Percentiles rank a stretch among this genome's conserved stretches.
phyloP scores from a whole-genome alignment of 2,329 filamentous ascomycete genomes.

The Alternaria burnsii region DNA sequence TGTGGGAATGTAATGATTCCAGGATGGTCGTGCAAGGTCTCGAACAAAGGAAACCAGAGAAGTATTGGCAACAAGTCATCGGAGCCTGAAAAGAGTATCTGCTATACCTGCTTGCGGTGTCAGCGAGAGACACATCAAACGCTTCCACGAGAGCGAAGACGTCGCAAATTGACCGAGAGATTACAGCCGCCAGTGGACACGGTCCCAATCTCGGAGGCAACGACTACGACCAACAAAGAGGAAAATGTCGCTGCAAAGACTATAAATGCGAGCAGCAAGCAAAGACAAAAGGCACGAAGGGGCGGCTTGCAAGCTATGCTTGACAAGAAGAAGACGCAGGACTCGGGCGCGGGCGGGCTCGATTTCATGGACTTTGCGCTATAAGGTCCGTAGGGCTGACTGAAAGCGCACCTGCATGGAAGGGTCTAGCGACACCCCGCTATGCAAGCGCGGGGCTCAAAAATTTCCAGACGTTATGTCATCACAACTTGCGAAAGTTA shows the following conservation, averaged over 20 bases:
- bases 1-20: conserved; percentile 51
- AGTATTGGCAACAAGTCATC: conserved; percentile 10
- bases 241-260: conserved; percentile 40
- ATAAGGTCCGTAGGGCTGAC: conserved; percentile 38
- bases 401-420: conserved; percentile 23
- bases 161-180: conserved; percentile 30
- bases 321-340: conserved; percentile 55
- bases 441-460: conserved; percentile 42
- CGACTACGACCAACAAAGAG: conserved; percentile 18
- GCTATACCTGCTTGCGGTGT: conserved; percentile 45
- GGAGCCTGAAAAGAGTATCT: conserved; percentile 28
- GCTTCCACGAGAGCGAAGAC: conserved; percentile 23
- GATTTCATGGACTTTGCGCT: conserved; percentile 65
- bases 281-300: conserved; percentile 64
- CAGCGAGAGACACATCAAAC: conserved; percentile 40
- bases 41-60: conserved; percentile 16
- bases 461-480: conserved; percentile 41
- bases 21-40: conserved; percentile 46
- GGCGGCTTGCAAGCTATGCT: conserved; percentile 63
- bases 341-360: conserved; percentile 48
- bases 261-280: conserved; percentile 60
- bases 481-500: conserved; percentile 18
- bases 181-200: conserved; percentile 9
- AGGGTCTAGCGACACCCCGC: conserved; percentile 37
- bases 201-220: neutral